Evolutionary conservation across 2,329 filamentous ascomycete species (phyloP).

Genomic region (Apiospora hydei): DNA sequence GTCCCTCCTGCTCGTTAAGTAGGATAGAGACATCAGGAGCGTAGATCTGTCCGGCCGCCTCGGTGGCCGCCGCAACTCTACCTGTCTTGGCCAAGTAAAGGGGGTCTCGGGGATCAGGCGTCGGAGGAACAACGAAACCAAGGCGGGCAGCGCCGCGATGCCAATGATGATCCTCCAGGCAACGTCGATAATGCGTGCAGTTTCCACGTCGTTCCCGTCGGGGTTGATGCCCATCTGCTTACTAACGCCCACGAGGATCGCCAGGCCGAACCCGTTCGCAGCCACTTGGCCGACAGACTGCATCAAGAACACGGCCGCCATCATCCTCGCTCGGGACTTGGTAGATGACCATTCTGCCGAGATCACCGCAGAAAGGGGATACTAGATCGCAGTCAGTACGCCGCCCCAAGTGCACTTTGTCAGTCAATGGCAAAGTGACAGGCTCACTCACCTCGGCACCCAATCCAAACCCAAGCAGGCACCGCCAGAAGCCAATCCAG

Average conservation of each 20-base stretch:
- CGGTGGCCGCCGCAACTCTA: conserved; percentile 37
- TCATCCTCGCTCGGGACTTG: conserved; percentile 70
- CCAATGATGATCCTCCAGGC: conserved; percentile 58
- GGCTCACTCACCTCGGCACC: conserved; percentile 35
- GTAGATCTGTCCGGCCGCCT: conserved; percentile 33
- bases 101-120: conserved; percentile 57
- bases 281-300: conserved; percentile 72
- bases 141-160: conserved; percentile 54
- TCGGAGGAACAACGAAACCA: conserved; percentile 53
- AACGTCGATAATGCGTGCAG: conserved; percentile 47
- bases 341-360: conserved; percentile 71
- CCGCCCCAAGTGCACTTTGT: background rate
- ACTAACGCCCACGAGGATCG: conserved; percentile 32
- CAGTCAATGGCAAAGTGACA: background rate
- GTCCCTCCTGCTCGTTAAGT: background rate
- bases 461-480: conserved; percentile 33
- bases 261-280: conserved; percentile 65
- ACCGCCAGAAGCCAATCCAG: conserved; percentile 46
- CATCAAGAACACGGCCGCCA: conserved; percentile 73
- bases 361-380: conserved; percentile 72
- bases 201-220: conserved; percentile 42
- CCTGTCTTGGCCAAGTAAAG: conserved; percentile 36
- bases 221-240: conserved; percentile 40
- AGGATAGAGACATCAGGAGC: conserved; percentile 29
- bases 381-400: conserved; percentile 46